Evolutionary conservation across 371 early-diverging fungal species (phyloP).

Genomic region (Actinomortierella ambigua): DNA sequence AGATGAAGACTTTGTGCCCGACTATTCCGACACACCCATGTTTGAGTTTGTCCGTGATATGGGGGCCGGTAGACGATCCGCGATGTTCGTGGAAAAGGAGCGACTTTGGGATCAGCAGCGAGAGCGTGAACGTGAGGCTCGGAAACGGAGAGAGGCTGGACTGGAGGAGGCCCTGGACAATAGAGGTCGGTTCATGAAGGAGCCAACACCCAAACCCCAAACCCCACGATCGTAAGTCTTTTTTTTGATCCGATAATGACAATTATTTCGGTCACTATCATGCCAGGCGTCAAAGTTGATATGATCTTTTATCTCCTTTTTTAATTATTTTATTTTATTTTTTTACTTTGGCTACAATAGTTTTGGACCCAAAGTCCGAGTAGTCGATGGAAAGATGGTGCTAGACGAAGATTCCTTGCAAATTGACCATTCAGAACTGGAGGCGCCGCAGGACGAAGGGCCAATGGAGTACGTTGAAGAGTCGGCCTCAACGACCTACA

Average conservation of each 20-base stretch:
- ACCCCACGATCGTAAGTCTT: background rate
- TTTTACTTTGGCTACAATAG: conserved; percentile 24
- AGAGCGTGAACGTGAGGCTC: conserved; percentile 22
- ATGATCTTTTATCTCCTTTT: conserved; percentile 1
- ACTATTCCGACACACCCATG: conserved; percentile 54
- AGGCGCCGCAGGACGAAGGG: conserved; percentile 37
- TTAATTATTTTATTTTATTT: background rate
- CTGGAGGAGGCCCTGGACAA: background rate
- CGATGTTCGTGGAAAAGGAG: conserved; percentile 53
- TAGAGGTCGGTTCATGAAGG: background rate
- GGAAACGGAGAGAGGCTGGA: conserved; percentile 31
- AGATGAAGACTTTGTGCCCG: conserved; percentile 50
- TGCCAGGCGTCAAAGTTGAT: background rate
- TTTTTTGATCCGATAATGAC: background rate
- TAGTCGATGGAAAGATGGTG: conserved; percentile 69
- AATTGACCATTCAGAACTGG: conserved; percentile 48
- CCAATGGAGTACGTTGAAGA: conserved; percentile 75
- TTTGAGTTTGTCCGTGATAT: conserved; percentile 53
- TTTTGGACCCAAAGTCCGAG: conserved; percentile 62
- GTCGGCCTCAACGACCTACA: conserved; percentile 53
- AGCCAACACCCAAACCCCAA: background rate
- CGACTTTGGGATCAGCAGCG: conserved; percentile 32
- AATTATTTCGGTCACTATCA: background rate
- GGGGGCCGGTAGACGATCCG: conserved; percentile 53
- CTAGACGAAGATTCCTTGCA: conserved; percentile 66